Base-by-base conservation (phyloP, 768 basidiomycete genomes). In the Tricholoma sp. region DNA sequence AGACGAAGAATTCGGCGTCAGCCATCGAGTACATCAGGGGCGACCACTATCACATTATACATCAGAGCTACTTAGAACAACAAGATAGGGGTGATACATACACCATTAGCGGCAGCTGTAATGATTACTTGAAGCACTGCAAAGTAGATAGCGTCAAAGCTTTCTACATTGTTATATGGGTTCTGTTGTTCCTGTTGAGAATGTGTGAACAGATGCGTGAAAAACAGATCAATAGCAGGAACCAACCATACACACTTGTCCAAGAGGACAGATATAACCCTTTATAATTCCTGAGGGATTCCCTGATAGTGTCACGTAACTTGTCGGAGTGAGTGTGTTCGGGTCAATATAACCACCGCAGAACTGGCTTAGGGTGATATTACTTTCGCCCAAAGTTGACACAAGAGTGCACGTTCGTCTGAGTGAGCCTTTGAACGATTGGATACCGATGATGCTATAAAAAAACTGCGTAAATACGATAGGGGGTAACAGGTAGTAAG, bases 181-280 rank as follows among this genome's bases (percentile, higher is more conserved):
- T 95, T 96, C 1, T 71, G 66, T 29, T 74, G 68, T 66, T 89
- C 84, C 85, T 91, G 24, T 6, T 10, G 52, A 15, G 39, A 31
- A 42, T 28, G 36, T 47, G 36, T 45, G 17, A 20, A 15, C 24
- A 28, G 15, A 17, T n/a, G 18, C 10, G 53, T 20, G 15, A 9
- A 11, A 29, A 10, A 45, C 4, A 54, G 10, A n/a, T 11, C 41
- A 39, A 28, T 9, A 18, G 44, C n/a, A 45, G 11, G 13, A 34
- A 31, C 53, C 51, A 55, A 91, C 92, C 73, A 77, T 77, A 72
- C 96, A 98, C 12, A 88, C 64, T 66, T 93, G 93, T 0, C 92
- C 92, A 3, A 89, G 63, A 0, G 94, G 93, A 70, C 96, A 98
- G 20, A 94, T 86, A 65, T 84, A 98, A 0, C 96, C 96, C 66